Conservation (phyloP, 305 asterid species). For the Rubia tinctorum region DNA sequence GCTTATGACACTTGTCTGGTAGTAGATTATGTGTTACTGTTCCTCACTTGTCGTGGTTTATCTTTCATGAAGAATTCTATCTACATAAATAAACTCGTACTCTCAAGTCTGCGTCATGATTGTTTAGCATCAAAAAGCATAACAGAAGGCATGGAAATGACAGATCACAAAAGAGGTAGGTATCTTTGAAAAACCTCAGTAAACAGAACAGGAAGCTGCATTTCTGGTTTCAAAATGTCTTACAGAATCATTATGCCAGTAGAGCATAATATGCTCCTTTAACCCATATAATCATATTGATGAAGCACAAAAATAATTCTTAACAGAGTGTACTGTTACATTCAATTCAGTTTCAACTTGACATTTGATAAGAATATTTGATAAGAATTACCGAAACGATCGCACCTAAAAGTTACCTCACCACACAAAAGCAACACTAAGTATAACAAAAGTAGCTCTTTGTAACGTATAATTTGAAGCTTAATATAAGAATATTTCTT, state of each 20-base stretch:
- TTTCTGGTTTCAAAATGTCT: background rate
- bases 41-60: background rate
- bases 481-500: background rate
- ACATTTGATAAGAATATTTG: background rate
- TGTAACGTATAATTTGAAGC: background rate
- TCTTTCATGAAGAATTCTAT: background rate
- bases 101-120: background rate
- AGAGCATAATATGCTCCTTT: background rate
- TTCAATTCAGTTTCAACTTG: background rate
- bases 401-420: constrained; percentile 5
- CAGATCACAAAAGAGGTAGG: background rate
- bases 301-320: background rate
- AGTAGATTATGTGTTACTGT: background rate
- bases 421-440: background rate
- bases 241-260: background rate
- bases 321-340: background rate
- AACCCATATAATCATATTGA: background rate
- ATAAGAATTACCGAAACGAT: background rate
- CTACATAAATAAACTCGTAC: background rate
- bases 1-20: background rate
- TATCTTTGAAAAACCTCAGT: background rate
- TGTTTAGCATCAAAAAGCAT: background rate
- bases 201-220: background rate
- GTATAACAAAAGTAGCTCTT: background rate
- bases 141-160: background rate